Base-by-base conservation (phyloP, 140 eudicot genomes). In the Stevia rebaudiana region DNA sequence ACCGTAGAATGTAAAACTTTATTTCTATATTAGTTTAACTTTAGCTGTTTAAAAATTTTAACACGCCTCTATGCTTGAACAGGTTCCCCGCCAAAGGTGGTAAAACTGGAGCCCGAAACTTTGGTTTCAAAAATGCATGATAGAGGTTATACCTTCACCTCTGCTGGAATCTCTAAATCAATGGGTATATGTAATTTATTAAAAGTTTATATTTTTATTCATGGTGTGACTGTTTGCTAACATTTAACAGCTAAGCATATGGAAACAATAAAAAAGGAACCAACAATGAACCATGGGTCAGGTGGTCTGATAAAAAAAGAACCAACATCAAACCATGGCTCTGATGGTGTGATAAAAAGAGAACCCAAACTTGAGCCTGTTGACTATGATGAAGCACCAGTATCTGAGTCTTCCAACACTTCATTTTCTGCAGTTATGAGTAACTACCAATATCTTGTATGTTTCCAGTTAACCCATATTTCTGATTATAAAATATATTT, bases 291-390 rank as follows among this genome's bases (percentile, higher is more conserved):
- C 33, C 22, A 16, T 30, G 40, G 43, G 19, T 12, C 24, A 1
- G 58, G 9, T 2, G 59, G 57, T 62, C 39, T 28, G 57, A 36
- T 13, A 1, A 46, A 9, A 22, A 60, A 46, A 10, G 67, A 46
- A 39, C 19, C 40, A 22, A 23, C 52, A 50, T n/a, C 25, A 49
- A 19, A 5, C 35, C 30, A 12, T 30, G 40, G 35, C 37, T 12
- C 49, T 4, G 51, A 12, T 2, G 51, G 57, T 62, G 28, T 17
- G 16, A 11, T 9, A 15, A 40, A 41, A 49, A 54, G 1, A 43
- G 57, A 30, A 28, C 76, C 78, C 62, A 81, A 81, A 81, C 35
- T 31, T n/a, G 83, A 81, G 73, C 83, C 83, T 21, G 67, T 62
- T 68, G 63, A 74, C 47, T 57, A 48, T 13, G 65, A 40, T n/a